These are phyloP conservation scores for Gracilaria vermiculophylla DNA, from an alignment of 23 red algal genomes.

Conservation along the genomic window DNA sequence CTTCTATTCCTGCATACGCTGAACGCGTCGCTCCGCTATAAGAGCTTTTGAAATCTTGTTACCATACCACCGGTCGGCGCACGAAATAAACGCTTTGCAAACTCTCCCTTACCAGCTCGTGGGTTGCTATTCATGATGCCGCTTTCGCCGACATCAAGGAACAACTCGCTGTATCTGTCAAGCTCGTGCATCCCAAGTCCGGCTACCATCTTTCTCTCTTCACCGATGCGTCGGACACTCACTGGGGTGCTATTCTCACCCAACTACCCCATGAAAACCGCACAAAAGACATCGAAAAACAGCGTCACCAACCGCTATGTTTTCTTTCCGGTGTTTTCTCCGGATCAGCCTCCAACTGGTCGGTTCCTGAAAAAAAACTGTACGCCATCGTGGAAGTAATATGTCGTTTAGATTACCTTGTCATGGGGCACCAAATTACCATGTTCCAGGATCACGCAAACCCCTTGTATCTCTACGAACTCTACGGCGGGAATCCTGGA, in stretches of 20 bases:
- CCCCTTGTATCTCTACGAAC: not conserved
- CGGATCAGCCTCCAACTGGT: constrained; percentile 7
- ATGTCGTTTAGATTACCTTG: constrained; percentile 8
- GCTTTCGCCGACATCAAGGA: constrained; percentile 41
- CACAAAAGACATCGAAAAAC: not conserved
- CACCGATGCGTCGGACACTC: constrained; percentile 34
- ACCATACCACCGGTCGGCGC: not conserved
- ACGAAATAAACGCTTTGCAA: constrained; percentile 14
- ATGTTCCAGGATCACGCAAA: constrained; percentile 36
- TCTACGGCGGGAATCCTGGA: constrained; percentile 2
- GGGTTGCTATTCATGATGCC: constrained; percentile 29
- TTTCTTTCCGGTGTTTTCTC: constrained; percentile 20
- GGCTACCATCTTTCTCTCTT: constrained; percentile 9
- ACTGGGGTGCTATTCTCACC: constrained; percentile 19
- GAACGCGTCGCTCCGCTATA: not conserved
- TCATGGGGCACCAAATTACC: not conserved
- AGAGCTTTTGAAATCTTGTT: not conserved
- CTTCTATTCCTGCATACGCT: not conserved
- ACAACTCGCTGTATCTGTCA: constrained; percentile 17
- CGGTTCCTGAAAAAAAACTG: constrained; percentile 12
- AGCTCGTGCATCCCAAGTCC: constrained; percentile 17
- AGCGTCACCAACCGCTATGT: not conserved
- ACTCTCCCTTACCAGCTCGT: constrained; percentile 6
- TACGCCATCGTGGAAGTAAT: constrained; percentile 34
- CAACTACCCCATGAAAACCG: not conserved